Evolutionary conservation across 108 stramenopile species (phyloP).

Genomic region (Licmophora abbreviata): DNA sequence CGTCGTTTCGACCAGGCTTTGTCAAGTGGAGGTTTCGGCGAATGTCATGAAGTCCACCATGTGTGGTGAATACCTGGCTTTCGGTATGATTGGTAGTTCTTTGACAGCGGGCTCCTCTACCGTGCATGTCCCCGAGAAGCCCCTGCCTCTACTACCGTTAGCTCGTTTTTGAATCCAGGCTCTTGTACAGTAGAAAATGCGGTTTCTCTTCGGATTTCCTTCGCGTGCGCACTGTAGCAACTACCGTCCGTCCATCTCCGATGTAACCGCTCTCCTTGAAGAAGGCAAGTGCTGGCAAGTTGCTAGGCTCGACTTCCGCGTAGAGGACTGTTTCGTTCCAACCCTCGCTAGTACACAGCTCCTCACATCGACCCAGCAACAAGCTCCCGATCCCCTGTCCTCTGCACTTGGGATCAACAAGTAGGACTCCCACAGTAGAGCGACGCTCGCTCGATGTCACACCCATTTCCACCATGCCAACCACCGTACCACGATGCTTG

Average conservation of each 20-base stretch:
- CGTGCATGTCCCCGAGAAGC: too few species aligned
- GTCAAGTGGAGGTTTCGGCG: too few species aligned
- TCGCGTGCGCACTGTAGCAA: not conserved
- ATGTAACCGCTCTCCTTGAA: not conserved
- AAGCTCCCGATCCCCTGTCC: not conserved
- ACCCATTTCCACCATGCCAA: not conserved
- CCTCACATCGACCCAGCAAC: not conserved
- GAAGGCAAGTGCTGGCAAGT: not conserved
- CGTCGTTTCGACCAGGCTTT: too few species aligned
- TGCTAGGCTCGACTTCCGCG: not conserved
- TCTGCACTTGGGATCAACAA: not conserved
- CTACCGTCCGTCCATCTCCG: not conserved
- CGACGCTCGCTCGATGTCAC: not conserved
- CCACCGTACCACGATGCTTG: not conserved
- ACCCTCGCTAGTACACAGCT: not conserved
- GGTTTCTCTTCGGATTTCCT: not conserved
- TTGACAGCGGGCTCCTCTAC: too few species aligned
- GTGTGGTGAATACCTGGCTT: too few species aligned
- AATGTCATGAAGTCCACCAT: too few species aligned
- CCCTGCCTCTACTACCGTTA: too few species aligned
- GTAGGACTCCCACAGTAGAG: not conserved
- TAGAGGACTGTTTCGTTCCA: not conserved
- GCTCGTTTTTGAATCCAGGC: not conserved
- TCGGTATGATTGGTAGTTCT: too few species aligned
- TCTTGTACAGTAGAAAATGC: not conserved